Evolutionary conservation across 345 rosid genomes (phyloP), one percentile per base, ranked within the genome.

Genomic region (Luvunga scandens): DNA sequence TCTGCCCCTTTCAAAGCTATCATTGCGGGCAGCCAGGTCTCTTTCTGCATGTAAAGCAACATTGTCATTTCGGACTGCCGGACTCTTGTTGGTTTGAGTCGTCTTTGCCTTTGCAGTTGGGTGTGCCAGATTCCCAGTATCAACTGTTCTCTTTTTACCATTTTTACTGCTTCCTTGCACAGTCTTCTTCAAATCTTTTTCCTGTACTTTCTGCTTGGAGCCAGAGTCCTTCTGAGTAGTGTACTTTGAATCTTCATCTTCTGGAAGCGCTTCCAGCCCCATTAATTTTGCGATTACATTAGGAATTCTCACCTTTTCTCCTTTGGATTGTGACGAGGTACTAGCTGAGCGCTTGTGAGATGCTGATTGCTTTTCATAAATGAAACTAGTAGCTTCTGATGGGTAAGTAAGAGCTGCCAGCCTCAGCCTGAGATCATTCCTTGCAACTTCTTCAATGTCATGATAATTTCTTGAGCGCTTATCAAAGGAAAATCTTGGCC

Each of bases 241-340:
- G 59, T 81, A 28, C 66, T 85, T 89, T 28, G 88, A 62, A 62
- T 84, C 84, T 65, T 48, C 73, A 79, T 84, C 87, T 81, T 85
- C 81, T 28, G 93, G 94, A 82, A 89, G 85, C 76, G 90, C 97
- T 39, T 91, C 92, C 21, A 91, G 66, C 48, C 99, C 98, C 95
- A 92, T 96, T 64, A 92, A 79, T 90, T 90, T 92, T 9, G 98
- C 98, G 33, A 94, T 88, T 57, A 94, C 95, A 85, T 84, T 94
- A 36, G 98, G 90, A 73, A 94, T 89, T 83, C 97, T 90, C 36
- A 80, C 89, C 66, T 89, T 96, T 24, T 86, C 94, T 18, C 84
- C 72, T 75, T 87, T 90, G 59, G 80, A 66, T 60, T 77, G 82
- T 39, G 83, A 12, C 24, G 91, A 81, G 77, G 76, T 68, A 73